Evolutionary conservation across 768 basidiomycete species (phyloP).

Genomic region (Lentinula detonsa): DNA sequence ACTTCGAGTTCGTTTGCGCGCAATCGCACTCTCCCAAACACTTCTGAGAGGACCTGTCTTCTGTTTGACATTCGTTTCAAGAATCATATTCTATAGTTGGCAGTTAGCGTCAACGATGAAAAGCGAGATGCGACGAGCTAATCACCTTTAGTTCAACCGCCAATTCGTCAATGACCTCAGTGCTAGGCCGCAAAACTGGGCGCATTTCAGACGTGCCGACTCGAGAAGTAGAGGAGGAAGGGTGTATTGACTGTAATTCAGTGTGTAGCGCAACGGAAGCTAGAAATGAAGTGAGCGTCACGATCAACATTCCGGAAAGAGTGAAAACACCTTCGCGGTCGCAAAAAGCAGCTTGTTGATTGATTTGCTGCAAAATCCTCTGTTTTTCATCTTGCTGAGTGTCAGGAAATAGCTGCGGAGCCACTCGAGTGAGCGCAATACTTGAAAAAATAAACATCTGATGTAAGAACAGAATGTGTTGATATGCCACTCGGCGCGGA

Average conservation of each 20-base stretch:
- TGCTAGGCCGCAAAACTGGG: slow-evolving; percentile 23
- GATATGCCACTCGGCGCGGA: slow-evolving; percentile 64
- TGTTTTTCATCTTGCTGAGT: slow-evolving; percentile 25
- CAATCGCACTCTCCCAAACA: slow-evolving; percentile 45
- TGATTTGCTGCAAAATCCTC: slow-evolving; percentile 39
- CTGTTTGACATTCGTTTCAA: slow-evolving; percentile 55
- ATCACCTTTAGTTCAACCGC: slow-evolving; percentile 40
- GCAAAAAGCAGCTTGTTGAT: slow-evolving; percentile 32
- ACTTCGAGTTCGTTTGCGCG: not conserved
- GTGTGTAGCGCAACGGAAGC: slow-evolving; percentile 49
- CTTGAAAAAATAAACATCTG: slow-evolving; percentile 71
- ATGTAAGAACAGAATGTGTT: slow-evolving; percentile 74
- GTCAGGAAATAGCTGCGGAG: slow-evolving; percentile 57
- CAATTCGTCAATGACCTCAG: slow-evolving; percentile 34
- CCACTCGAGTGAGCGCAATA: slow-evolving; percentile 65
- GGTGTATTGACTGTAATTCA: slow-evolving; percentile 48
- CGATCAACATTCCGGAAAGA: not conserved
- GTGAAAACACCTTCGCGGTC: slow-evolving; percentile 46
- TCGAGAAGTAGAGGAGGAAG: slow-evolving; percentile 22
- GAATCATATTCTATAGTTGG: slow-evolving; percentile 42
- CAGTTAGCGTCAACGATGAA: not conserved
- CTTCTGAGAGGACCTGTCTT: slow-evolving; percentile 50
- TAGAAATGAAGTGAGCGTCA: slow-evolving; percentile 13
- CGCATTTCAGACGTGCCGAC: slow-evolving; percentile 32
- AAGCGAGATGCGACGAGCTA: not conserved